Conservation (phyloP, 164 flowering plant species). For the Buxus sempervirens region DNA sequence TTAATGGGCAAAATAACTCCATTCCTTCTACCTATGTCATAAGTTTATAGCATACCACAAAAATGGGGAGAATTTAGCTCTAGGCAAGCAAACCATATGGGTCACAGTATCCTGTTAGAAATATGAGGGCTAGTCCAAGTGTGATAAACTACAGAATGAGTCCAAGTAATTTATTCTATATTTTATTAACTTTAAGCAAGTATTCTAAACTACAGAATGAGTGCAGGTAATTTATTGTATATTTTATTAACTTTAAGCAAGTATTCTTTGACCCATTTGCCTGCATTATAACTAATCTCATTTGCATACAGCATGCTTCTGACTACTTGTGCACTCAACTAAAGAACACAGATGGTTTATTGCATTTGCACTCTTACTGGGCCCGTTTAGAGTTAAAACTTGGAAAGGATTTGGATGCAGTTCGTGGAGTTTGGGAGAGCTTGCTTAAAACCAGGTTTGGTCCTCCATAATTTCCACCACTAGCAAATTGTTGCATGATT, state of each 20-base stretch:
- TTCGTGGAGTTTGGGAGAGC: constrained; percentile 96
- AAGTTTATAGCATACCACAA: too few relatives aligned
- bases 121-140: too few relatives aligned
- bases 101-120: too few relatives aligned
- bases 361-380: constrained; percentile 80
- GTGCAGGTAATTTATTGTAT: neutral
- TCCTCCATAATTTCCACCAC: neutral
- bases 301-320: constrained; percentile 55
- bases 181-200: neutral
- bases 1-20: too few relatives aligned
- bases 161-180: neutral
- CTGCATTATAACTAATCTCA: neutral
- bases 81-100: too few relatives aligned
- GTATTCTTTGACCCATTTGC: neutral
- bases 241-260: neutral
- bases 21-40: too few relatives aligned
- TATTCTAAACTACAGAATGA: too few relatives aligned
- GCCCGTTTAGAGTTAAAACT: constrained; percentile 65
- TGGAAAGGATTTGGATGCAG: constrained; percentile 68
- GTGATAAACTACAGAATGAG: too few relatives aligned
- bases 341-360: constrained; percentile 49
- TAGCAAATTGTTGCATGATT: neutral
- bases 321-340: constrained; percentile 73
- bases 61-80: too few relatives aligned
- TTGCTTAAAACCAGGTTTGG: constrained; percentile 72